phyloP scores from a whole-genome alignment of 306 rosid species.

The Comarum palustre region DNA sequence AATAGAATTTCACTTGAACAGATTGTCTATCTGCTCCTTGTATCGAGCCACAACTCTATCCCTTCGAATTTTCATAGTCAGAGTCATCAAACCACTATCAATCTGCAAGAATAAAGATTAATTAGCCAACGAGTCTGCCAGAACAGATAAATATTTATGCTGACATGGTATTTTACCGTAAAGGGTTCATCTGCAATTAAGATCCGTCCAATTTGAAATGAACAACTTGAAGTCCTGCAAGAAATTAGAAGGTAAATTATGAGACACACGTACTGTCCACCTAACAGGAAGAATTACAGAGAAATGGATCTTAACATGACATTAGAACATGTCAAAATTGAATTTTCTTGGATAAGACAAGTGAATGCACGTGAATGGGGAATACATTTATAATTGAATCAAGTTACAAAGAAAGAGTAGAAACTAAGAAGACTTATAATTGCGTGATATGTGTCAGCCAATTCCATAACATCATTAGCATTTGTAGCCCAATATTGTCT shows the following conservation, averaged over 20 bases:
- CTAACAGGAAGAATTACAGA: background rate
- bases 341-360: background rate
- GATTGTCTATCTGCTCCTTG: conserved; percentile 63
- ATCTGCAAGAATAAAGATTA: conserved; percentile 47
- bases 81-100: conserved; percentile 82
- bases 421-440: background rate
- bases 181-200: conserved; percentile 70
- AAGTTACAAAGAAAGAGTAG: background rate
- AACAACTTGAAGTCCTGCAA: conserved; percentile 65
- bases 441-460: background rate
- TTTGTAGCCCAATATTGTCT: background rate
- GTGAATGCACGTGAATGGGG: background rate
- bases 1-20: conserved; percentile 55
- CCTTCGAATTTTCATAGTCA: conserved; percentile 86
- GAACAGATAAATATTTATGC: background rate
- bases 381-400: background rate
- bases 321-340: background rate
- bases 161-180: conserved; percentile 51
- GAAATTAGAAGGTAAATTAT: conserved; percentile 4
- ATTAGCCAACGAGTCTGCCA: conserved; percentile 19
- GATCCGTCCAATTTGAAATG: conserved; percentile 86
- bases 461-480: background rate
- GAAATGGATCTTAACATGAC: background rate
- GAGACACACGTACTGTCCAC: background rate
- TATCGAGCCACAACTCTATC: conserved; percentile 58